phyloP scores from a whole-genome alignment of 108 stramenopile species.

The Schizochytrium sp. region DNA sequence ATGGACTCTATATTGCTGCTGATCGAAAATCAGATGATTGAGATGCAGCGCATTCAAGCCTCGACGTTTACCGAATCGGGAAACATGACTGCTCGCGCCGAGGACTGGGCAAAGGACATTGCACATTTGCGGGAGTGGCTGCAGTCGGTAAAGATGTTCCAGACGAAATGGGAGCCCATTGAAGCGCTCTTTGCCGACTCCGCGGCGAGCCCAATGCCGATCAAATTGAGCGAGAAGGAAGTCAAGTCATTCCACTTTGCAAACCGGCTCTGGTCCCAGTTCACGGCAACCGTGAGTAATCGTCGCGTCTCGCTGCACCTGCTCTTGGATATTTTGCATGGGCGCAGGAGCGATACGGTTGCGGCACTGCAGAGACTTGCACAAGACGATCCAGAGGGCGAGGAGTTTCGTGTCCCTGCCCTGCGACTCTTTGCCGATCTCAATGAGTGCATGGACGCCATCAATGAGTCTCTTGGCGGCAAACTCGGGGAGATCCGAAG shows the following conservation, averaged over 20 bases:
- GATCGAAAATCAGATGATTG: neutral
- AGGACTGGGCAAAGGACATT: neutral
- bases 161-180: conserved; percentile 4
- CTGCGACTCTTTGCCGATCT: neutral
- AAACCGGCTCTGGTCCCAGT: neutral
- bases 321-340: neutral
- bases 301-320: neutral
- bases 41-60: neutral
- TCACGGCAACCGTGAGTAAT: neutral
- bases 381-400: too few species aligned
- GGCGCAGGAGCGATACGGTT: neutral
- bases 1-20: neutral
- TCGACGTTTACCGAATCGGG: neutral
- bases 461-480: neutral
- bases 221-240: neutral
- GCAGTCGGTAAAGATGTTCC: neutral
- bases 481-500: neutral
- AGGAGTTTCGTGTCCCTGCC: neutral
- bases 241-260: neutral
- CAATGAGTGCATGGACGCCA: conserved; percentile 13
- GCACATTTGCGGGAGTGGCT: neutral
- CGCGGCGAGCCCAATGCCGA: neutral
- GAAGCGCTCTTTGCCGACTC: neutral
- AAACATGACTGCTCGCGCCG: neutral
- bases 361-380: neutral